Base-by-base conservation (phyloP, 1,284 basidiomycete genomes). In the Rhodotorula sp. region DNA sequence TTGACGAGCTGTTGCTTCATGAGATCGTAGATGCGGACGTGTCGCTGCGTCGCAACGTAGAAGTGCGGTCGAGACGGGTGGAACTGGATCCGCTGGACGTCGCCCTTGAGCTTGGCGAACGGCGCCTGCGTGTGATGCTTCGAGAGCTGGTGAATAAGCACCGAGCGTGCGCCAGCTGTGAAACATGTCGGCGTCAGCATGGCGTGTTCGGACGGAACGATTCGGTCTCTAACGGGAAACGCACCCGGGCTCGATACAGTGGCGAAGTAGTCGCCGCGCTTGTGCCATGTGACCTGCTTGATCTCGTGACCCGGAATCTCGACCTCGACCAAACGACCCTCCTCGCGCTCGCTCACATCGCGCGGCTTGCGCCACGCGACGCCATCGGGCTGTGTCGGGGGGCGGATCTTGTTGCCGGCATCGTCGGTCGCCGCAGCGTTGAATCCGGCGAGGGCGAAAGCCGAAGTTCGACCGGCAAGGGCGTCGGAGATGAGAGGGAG, bases 1-100 rank as follows among this genome's bases (percentile, higher is more conserved):
- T 95, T 97, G 78, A 97, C 82, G 65, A 99, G 85, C 79, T 91
- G 90, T 83, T 99, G 97, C 76, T 91, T 92, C 52, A 92, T 89
- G 39, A 99, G 86, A 82, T 99, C 95, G 84, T 99, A 99, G 74
- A 99, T 82, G 72, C 95, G 88, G 76, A 99, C 90, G 81, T 97
- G 96, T 79, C 95, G 91, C 83, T 99, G 95, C 5, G 97, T 99
- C 87, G 97, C 97, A 66, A 98, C 96, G 79, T 99, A 98, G 85
- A 99, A 95, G 82, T 94, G 88, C 12, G 97, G 93, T 81, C 93
- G 94, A 62, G 85, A 83, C 4, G 97, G 96, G 82, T 99, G 97
- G 88, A 99, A 99, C 60, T 90, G 86, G 23, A 97, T 92, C 66
- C 90, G 85, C 83, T 99, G 96, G 16, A 98, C 90, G 18, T 87